Conservation (phyloP, 2,329 filamentous ascomycete genomes). For the Thielaviopsis musarum region DNA sequence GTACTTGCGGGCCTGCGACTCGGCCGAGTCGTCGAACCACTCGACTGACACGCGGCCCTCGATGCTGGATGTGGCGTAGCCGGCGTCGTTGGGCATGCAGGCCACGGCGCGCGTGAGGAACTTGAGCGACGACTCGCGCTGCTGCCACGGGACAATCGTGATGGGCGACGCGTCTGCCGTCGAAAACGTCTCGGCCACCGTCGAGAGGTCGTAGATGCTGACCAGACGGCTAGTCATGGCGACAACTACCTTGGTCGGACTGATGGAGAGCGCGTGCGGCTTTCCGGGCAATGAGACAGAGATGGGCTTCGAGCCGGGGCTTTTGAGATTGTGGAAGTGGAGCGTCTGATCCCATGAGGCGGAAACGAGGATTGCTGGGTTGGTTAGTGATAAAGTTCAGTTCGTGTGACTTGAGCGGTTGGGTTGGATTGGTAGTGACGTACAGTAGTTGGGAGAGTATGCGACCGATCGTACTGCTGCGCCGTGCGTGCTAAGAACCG, state of each 20-base stretch:
- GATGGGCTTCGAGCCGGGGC: constrained; percentile 32
- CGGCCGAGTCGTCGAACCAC: constrained; percentile 83
- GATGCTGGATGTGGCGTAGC: constrained; percentile 83
- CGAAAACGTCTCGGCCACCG: constrained; percentile 40
- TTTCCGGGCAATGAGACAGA: constrained; percentile 63
- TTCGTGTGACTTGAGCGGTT: background rate
- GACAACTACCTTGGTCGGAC: constrained; percentile 68
- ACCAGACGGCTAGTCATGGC: constrained; percentile 91
- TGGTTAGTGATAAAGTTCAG: background rate
- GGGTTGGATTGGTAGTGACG: constrained; percentile 16
- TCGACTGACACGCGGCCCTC: constrained; percentile 93
- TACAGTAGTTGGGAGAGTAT: constrained; percentile 58
- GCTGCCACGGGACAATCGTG: constrained; percentile 67
- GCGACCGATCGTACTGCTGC: constrained; percentile 69
- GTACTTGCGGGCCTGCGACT: constrained; percentile 85
- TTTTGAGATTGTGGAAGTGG: constrained; percentile 57
- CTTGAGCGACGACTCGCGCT: constrained; percentile 82
- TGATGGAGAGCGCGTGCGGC: constrained; percentile 72
- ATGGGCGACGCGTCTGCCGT: constrained; percentile 28
- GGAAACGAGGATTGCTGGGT: constrained; percentile 56
- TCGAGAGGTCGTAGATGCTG: constrained; percentile 78
- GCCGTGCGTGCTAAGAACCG: constrained; percentile 59
- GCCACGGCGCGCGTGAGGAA: constrained; percentile 88
- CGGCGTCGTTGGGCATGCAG: constrained; percentile 92
- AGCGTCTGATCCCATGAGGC: constrained; percentile 88